Evolutionary conservation across 805 yeast species (phyloP).

Genomic region (Metschnikowia gruessii): DNA sequence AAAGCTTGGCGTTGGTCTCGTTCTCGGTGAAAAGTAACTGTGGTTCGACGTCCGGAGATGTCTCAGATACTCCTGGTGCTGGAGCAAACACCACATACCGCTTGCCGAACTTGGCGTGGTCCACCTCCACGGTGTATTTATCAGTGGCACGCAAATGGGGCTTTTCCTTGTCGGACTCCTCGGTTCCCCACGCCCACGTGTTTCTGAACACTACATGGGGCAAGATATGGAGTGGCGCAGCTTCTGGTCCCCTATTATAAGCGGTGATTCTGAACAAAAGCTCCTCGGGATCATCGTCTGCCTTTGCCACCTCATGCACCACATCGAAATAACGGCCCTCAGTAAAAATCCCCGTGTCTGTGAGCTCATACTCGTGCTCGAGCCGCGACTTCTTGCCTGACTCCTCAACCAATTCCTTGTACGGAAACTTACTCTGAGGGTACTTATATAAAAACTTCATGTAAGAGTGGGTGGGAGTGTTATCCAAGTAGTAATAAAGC

Average conservation of each 20-base stretch:
- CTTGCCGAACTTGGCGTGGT: constrained; percentile 68
- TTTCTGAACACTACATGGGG: constrained; percentile 86
- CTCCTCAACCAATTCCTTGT: constrained; percentile 65
- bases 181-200: constrained; percentile 89
- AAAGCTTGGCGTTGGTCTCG: constrained; percentile 70
- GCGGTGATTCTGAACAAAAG: constrained; percentile 82
- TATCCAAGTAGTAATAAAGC: constrained; percentile 79
- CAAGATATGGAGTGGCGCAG: constrained; percentile 84
- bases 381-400: constrained; percentile 61
- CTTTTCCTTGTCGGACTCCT: constrained; percentile 44
- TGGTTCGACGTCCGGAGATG: constrained; percentile 69
- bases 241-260: constrained; percentile 72
- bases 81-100: constrained; percentile 70
- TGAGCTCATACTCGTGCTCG: constrained; percentile 76
- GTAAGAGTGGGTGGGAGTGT: constrained; percentile 89
- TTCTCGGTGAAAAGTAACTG: constrained; percentile 80
- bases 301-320: constrained; percentile 86
- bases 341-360: constrained; percentile 75
- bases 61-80: constrained; percentile 68
- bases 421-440: constrained; percentile 85
- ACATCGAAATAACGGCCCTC: constrained; percentile 82
- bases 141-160: constrained; percentile 47
- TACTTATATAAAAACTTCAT: constrained; percentile 90
- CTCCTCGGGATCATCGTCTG: constrained; percentile 76
- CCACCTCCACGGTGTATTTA: constrained; percentile 51